These are phyloP conservation scores for Pyrenophora tritici-repentis DNA, from an alignment of 2,329 filamentous ascomycete genomes.

Conservation along the genomic window DNA sequence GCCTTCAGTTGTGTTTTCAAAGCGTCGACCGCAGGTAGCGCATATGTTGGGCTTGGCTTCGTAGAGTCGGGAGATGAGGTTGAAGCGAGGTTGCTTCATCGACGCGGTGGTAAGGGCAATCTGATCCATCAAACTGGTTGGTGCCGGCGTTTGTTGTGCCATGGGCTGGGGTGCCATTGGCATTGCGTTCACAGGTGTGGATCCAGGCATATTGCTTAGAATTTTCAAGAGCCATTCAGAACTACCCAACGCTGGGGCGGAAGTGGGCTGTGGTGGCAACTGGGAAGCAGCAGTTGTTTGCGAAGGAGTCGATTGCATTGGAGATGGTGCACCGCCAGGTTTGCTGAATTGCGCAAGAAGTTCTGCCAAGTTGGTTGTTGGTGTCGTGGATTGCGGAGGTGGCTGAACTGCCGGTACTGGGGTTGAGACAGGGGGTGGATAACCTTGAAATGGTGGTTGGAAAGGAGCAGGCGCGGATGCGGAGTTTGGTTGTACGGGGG, in stretches of 20 bases:
- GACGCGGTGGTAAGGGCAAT: conserved; percentile 68
- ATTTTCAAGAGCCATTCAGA: conserved; percentile 43
- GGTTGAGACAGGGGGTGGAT: conserved; percentile 26
- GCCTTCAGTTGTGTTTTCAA: conserved; percentile 75
- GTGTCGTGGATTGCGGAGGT: conserved; percentile 33
- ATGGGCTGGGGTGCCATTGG: conserved; percentile 34
- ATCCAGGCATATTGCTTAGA: conserved; percentile 33
- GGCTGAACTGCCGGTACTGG: conserved; percentile 26
- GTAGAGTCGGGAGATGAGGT: conserved; percentile 75
- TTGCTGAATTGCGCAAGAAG: conserved; percentile 41
- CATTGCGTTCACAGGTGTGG: conserved; percentile 32
- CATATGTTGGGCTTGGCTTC: conserved; percentile 85
- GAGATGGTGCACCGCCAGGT: conserved; percentile 24
- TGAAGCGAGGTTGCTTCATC: conserved; percentile 75
- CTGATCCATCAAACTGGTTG: conserved; percentile 52
- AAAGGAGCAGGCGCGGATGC: conserved; percentile 33
- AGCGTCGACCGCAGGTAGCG: conserved; percentile 87
- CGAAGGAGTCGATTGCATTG: conserved; percentile 22
- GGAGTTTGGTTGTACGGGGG: conserved; percentile 32
- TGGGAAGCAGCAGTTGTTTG: conserved; percentile 25
- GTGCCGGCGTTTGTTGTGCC: conserved; percentile 35
- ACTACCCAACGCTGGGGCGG: conserved; percentile 25
- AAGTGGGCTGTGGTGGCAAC: conserved; percentile 21
- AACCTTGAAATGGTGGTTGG: conserved; percentile 35
- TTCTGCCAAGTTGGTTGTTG: conserved; percentile 38